Conservation (phyloP, 805 yeast species). For the Teunomyces pallodes region DNA sequence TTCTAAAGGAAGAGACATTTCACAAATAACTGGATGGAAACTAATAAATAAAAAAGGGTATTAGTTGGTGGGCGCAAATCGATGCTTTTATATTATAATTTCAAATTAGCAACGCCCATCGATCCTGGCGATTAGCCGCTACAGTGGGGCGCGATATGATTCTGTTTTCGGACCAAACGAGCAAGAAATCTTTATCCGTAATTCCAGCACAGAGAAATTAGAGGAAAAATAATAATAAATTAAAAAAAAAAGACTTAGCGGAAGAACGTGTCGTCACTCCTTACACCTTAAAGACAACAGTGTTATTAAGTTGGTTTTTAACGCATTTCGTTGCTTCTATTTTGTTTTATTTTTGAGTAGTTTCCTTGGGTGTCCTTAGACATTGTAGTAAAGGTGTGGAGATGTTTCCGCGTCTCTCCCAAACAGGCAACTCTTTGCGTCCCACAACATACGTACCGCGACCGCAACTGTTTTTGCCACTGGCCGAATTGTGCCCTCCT, state of each 20-base stretch:
- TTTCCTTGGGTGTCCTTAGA: neutral
- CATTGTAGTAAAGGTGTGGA: neutral
- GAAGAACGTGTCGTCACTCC: too few relatives aligned
- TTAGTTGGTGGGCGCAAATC: neutral
- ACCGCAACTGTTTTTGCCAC: neutral
- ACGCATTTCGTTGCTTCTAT: too few relatives aligned
- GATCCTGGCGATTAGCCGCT: neutral
- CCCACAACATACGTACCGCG: too few relatives aligned
- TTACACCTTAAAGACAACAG: too few relatives aligned
- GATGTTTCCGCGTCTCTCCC: neutral
- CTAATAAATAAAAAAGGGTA: neutral
- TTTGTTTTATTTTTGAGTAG: neutral
- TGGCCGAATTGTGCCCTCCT: neutral
- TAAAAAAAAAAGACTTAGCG: neutral
- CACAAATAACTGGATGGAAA: neutral
- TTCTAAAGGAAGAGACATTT: constrained; percentile 36
- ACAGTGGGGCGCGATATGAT: neutral
- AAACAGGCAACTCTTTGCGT: neutral
- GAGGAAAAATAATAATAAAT: neutral
- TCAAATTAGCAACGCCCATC: neutral
- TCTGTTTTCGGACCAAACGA: neutral
- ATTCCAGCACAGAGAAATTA: too few relatives aligned
- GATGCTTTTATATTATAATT: neutral
- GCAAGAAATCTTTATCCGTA: too few relatives aligned
- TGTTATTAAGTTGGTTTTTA: too few relatives aligned